Conservation (phyloP, 306 rosid species). For the Dalbergia oliveri region DNA sequence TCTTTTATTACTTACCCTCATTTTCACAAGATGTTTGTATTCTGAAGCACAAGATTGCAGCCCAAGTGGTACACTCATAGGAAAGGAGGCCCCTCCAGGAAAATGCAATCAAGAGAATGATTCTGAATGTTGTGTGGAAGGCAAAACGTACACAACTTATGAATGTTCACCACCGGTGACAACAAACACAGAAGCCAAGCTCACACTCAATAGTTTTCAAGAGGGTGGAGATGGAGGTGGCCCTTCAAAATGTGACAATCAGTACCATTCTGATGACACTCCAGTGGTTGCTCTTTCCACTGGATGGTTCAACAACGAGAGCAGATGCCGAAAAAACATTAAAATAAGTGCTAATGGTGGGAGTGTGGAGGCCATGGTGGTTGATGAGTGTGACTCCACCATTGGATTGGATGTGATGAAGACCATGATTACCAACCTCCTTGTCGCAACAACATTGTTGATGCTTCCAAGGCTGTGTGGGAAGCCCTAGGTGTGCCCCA, state of each 20-base stretch:
- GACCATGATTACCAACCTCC: not conserved
- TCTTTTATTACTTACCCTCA: not conserved
- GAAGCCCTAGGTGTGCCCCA: not conserved
- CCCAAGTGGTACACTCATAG: not conserved
- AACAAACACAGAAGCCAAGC: constrained; percentile 42
- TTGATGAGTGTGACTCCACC: constrained; percentile 1
- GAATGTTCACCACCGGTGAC: constrained; percentile 26
- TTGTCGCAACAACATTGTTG: not conserved
- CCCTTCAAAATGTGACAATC: constrained; percentile 55
- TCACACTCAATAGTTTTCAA: constrained; percentile 57
- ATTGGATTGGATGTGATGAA: not conserved
- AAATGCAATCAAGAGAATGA: not conserved
- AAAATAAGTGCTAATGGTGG: not conserved
- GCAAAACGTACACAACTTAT: not conserved
- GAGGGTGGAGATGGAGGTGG: constrained; percentile 61
- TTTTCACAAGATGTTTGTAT: not conserved
- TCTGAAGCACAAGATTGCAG: not conserved
- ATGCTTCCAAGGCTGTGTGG: constrained; percentile 2
- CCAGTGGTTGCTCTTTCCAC: constrained; percentile 58
- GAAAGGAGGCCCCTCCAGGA: not conserved
- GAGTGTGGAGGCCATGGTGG: not conserved
- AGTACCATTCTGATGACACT: constrained; percentile 45
- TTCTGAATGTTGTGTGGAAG: not conserved
- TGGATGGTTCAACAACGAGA: constrained; percentile 52
- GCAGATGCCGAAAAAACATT: not conserved